phyloP scores from a whole-genome alignment of 169 alveolate genomes.

The Plasmodium gonderi region DNA sequence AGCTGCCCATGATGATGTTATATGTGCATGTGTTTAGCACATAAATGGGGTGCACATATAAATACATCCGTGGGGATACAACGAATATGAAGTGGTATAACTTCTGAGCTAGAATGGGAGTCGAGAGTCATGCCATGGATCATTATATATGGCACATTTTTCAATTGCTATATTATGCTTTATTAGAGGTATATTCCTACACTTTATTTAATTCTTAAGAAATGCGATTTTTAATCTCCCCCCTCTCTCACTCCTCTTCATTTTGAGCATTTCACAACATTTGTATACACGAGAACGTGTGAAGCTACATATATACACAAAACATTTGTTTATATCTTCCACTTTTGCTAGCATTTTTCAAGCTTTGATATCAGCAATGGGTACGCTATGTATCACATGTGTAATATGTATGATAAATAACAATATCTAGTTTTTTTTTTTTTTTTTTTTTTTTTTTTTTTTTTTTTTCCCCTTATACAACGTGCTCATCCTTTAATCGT shows the following conservation, averaged over 20 bases:
- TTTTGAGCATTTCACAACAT: too few species aligned
- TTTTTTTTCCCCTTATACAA: neutral
- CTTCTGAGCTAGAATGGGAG: neutral
- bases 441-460: neutral
- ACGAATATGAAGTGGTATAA: neutral
- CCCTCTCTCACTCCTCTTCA: too few species aligned
- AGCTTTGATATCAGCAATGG: neutral
- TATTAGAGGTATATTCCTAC: too few species aligned
- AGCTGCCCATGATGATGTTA: neutral
- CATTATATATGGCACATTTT: too few species aligned
- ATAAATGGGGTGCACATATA: too few species aligned
- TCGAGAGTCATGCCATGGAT: neutral
- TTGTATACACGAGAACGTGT: too few species aligned
- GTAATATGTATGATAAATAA: neutral
- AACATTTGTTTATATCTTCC: neutral
- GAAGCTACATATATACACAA: too few species aligned
- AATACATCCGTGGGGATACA: neutral
- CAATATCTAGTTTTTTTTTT: neutral
- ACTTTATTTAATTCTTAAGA: too few species aligned
- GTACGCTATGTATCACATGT: neutral
- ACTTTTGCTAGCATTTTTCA: neutral
- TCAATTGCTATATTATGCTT: too few species aligned
- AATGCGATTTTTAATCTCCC: too few species aligned
- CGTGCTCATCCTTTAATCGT: neutral
- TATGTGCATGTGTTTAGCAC: neutral